Base-by-base conservation (phyloP, 345 rosid species). In the Camelina neglecta region DNA sequence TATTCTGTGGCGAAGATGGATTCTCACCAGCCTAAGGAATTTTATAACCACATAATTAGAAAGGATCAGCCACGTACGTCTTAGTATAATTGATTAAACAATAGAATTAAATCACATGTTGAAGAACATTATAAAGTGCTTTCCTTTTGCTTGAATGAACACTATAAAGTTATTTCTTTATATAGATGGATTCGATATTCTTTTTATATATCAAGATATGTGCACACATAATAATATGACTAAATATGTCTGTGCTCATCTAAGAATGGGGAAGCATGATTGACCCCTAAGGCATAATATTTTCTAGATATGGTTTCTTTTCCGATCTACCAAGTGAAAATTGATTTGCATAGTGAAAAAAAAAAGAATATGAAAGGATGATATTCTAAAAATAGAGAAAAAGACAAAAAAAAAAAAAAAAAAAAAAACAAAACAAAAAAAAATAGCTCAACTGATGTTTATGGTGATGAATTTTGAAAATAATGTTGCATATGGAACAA, bases 1-100 rank as follows among this genome's bases (percentile, higher is more conserved):
- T 44, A 13, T 55, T 68, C 50, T 64, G 80, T 70, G 80, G 72
- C 35, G 20, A 66, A 77, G 18, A 71, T 55, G 75, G 69, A 70
- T 63, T 64, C 53, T 47, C 64, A 77, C 75, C 75, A 11, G 54
- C 66, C 65, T 54, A 70, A 24, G 36, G 65, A 69, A 61, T 44
- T 21, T 26, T 69, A 53, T 16, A 62, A 54, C 44, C 75, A 62
- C 70, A 62, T 62, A n/a, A 54, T 9, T 29, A 33, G 8, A 45
- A 60, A 68, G 6, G 58, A 44, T 7, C 10, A 69, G 55, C 68
- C 79, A 75, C 67, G 53, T 69, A 67, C 67, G 51, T 68, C 38
- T 29, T 29, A 3, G 8, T 60, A 53, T 60, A 62, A 75, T 60
- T 68, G 73, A 41, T 67, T 60, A 60, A 53, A 69, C 63, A 61